phyloP scores from a whole-genome alignment of 2,329 filamentous ascomycete genomes.

The Dactylellina cionopaga region DNA sequence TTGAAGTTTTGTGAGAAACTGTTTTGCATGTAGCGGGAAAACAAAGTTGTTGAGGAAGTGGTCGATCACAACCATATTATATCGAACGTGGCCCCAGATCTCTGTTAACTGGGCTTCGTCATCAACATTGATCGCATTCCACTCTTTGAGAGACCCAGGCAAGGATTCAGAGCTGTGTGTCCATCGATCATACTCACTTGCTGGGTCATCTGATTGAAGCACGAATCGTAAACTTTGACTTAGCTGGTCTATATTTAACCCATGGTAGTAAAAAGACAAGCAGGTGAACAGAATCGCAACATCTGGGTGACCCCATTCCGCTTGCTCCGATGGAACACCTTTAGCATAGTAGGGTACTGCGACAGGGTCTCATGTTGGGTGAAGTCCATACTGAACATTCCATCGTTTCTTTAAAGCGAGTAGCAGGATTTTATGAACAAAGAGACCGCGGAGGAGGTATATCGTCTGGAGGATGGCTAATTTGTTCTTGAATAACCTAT shows the following conservation, averaged over 20 bases:
- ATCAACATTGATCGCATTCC: slow-evolving; percentile 70
- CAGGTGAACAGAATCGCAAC: slow-evolving; percentile 73
- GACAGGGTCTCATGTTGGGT: slow-evolving; percentile 67
- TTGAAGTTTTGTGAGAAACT: slow-evolving; percentile 72
- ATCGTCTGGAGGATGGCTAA: slow-evolving; percentile 58
- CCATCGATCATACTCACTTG: slow-evolving; percentile 68
- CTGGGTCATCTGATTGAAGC: slow-evolving; percentile 68
- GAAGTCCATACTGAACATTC: slow-evolving; percentile 73
- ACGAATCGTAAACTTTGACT: slow-evolving; percentile 65
- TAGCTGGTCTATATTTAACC: slow-evolving; percentile 66
- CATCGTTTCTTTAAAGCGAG: slow-evolving; percentile 71
- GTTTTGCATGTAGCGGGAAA: slow-evolving; percentile 72
- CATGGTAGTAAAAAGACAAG: slow-evolving; percentile 74
- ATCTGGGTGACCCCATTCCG: slow-evolving; percentile 76
- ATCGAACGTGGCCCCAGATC: slow-evolving; percentile 66
- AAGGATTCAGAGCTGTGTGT: slow-evolving; percentile 61
- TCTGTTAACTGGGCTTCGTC: slow-evolving; percentile 66
- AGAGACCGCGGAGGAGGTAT: slow-evolving; percentile 71
- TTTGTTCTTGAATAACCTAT: slow-evolving; percentile 59
- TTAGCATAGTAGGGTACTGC: slow-evolving; percentile 76
- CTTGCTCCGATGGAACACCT: slow-evolving; percentile 70
- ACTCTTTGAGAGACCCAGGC: slow-evolving; percentile 65
- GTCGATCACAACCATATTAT: slow-evolving; percentile 67
- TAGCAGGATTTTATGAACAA: slow-evolving; percentile 70
- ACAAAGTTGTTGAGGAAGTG: slow-evolving; percentile 73